A percentile compares a stretch with the other conserved stretches of the same genome.
These are phyloP conservation scores for Physcomitrellopsis africana DNA, from an alignment of 225 moss, liverwort and hornwort genomes.

Conservation along the genomic window DNA sequence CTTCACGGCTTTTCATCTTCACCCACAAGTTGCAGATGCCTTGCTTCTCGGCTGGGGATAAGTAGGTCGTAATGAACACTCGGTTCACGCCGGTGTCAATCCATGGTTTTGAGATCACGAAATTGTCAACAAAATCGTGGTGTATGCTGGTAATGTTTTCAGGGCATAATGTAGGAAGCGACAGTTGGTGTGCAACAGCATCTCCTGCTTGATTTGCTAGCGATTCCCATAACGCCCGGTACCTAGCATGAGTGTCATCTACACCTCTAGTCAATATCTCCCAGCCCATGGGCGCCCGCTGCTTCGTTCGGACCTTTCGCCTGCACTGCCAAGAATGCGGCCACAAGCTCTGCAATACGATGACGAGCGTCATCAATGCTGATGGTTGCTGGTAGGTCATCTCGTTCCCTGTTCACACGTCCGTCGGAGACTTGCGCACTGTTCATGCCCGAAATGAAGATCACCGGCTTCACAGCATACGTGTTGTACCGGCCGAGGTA, in stretches of 20 bases:
- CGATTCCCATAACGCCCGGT: conserved; percentile 49
- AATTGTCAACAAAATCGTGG: conserved; percentile 57
- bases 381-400: conserved; percentile 47
- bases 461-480: conserved; percentile 58
- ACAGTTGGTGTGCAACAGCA: conserved; percentile 48
- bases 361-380: conserved; percentile 30
- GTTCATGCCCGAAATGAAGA: conserved; percentile 73
- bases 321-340: conserved; percentile 63
- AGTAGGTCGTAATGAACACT: conserved; percentile 47
- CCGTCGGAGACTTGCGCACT: conserved; percentile 64
- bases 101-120: conserved; percentile 65
- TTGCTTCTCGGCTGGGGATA: conserved; percentile 5
- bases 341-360: conserved; percentile 40
- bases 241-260: conserved; percentile 39
- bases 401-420: conserved; percentile 25
- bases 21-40: conserved; percentile 56
- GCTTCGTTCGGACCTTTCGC: conserved; percentile 22
- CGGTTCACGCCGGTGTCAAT: conserved; percentile 34
- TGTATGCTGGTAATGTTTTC: conserved; percentile 40
- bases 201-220: conserved; percentile 39
- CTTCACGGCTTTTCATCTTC: conserved; percentile 64
- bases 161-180: conserved; percentile 26
- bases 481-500: conserved; percentile 48
- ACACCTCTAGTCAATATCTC: conserved; percentile 42
- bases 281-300: conserved; percentile 28